Conservation (phyloP, 371 early-diverging fungal species). For the Vavraia culicis region DNA sequence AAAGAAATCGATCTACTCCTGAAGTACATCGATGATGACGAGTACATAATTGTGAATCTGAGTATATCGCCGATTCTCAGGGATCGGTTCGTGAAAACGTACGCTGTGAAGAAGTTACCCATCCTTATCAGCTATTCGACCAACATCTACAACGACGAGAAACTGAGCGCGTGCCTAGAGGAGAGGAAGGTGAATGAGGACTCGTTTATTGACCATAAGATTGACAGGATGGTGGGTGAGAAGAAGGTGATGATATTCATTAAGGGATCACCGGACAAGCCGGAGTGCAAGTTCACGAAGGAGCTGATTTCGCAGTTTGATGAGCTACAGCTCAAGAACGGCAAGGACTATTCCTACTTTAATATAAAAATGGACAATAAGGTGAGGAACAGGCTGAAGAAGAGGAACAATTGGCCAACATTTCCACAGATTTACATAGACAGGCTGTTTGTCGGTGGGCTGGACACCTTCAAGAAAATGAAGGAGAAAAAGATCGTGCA, state of each 20-base stretch:
- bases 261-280: constrained; percentile 50
- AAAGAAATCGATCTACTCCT: too few species aligned
- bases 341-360: constrained; percentile 46
- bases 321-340: constrained; percentile 3
- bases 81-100: constrained; percentile 9
- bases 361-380: constrained; percentile 67
- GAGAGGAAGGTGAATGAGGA: constrained; percentile 7
- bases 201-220: constrained; percentile 5
- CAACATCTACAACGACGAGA: constrained; percentile 10
- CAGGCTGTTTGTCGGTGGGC: constrained; percentile 82
- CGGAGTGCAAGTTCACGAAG: constrained; percentile 40
- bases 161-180: constrained; percentile 11
- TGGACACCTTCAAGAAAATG: constrained; percentile 58
- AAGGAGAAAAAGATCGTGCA: constrained; percentile 5
- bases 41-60: constrained; percentile 12
- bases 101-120: constrained; percentile 8
- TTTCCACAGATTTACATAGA: constrained; percentile 86
- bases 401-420: constrained; percentile 70
- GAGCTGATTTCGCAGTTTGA: constrained; percentile 16
- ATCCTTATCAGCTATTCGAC: constrained; percentile 1
- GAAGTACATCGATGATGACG: too few species aligned
- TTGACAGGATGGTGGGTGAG: constrained; percentile 21
- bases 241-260: constrained; percentile 65
- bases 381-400: constrained; percentile 48
- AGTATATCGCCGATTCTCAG: not conserved